Base-by-base conservation (phyloP, 306 rosid species). In the Lotus japonicus region DNA sequence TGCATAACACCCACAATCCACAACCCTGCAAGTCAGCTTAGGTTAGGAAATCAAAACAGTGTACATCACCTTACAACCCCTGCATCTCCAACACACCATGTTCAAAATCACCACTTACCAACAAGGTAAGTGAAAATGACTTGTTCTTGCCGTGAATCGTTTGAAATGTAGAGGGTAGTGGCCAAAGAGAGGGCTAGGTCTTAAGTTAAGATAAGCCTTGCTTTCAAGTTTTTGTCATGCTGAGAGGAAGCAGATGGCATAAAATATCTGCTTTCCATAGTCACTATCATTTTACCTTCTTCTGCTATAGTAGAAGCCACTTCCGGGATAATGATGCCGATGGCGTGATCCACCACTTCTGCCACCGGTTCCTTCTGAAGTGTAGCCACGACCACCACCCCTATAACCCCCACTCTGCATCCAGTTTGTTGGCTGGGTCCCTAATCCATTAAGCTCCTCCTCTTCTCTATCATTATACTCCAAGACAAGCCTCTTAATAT, bases 401-500 rank as follows among this genome's bases (percentile, higher is more conserved):
- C 73, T 88, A 73, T 80, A 77, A 15, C 85, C 76, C 21, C 87
- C 85, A 64, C 91, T 77, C 58, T 82, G 95, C 80, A 83, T 75
- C 90, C 91, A 83, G 83, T 90, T 90, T 50, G 83, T 57, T 28
- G 97, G 84, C 54, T 95, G 99, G 66, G 80, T 53, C 58, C 86
- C 97, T 64, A 90, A 64, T 71, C 97, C 97, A 83, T 88, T 87
- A 44, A 87, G 87, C 79, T 95, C 99, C 81, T 95, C 98, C 79
- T 94, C 99, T 79, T 94, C 99, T 74, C 97, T 81, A 73, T 95
- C 99, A 71, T 90, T 95, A 72, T 95, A 95, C 82, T 95, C 97
- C 83, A 90, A 78, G 69, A 95, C 92, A 54, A 85, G 80, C 82
- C 99, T 89, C 80, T 95, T 95, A 80, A 95, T 95, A 80, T 90